These are phyloP conservation scores for Extremus antarcticus DNA, from an alignment of 495 filamentous ascomycete genomes.

Conservation along the genomic window DNA sequence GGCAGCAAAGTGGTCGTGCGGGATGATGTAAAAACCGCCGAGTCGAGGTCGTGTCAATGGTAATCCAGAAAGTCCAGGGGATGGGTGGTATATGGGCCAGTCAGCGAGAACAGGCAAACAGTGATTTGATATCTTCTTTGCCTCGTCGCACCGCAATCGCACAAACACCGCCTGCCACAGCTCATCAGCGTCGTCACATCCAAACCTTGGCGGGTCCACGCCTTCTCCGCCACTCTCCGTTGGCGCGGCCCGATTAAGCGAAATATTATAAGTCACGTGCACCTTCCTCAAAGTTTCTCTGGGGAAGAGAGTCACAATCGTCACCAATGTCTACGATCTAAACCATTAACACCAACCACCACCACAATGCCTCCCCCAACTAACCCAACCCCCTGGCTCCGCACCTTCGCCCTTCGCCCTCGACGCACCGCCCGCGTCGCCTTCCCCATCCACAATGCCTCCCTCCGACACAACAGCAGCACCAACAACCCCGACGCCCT, in stretches of 20 bases:
- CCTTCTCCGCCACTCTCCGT: neutral
- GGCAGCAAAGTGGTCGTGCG: neutral
- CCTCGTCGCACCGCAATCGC: neutral
- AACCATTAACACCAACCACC: neutral
- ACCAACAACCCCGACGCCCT: neutral
- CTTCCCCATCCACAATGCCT: neutral
- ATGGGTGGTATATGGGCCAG: neutral
- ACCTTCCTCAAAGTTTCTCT: no score
- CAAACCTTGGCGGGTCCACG: no score
- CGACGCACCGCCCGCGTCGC: constrained; percentile 22
- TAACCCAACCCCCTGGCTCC: constrained; percentile 24
- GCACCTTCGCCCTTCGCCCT: constrained; percentile 36
- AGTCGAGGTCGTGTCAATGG: no score
- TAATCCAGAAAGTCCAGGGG: no score
- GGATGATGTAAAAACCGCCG: neutral
- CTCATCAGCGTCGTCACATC: neutral
- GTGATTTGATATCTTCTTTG: neutral
- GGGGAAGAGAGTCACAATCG: no score
- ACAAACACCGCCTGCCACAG: neutral
- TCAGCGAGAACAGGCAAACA: neutral
- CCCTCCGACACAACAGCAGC: neutral
- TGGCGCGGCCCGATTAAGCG: neutral
- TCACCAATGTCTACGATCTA: no score
- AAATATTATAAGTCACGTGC: neutral
- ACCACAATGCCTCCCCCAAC: constrained; percentile 7